Base-by-base conservation (phyloP, 768 basidiomycete genomes). In the Russula griseocarnosa region DNA sequence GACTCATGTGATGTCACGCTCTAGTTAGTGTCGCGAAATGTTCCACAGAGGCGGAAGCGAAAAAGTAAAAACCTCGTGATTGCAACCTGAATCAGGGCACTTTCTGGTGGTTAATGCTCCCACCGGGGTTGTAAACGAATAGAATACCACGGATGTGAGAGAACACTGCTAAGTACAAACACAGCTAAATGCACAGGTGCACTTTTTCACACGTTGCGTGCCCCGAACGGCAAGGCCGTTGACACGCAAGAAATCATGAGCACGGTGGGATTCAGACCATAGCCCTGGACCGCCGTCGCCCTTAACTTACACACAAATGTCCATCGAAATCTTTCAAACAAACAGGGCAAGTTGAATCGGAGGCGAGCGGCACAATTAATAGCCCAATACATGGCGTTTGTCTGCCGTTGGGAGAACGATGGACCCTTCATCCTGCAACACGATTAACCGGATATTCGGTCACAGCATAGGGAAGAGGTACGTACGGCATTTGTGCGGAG, bases 281-380 rank as follows among this genome's bases (percentile, higher is more conserved):
- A 24, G 3, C 5, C 24, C n/a, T 22, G 52, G 30, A 46, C 44
- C 59, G 13, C 50, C 36, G 36, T 55, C 38, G 28, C 49, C 59
- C 49, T 56, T 65, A 65, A 65, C 55, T 65, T 65, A 65, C 3
- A 51, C 30, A 60, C 52, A 56, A 61, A 51, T 34, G 64, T 65
- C 60, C 64, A 57, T 61, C 30, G 20, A 20, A 53, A 28, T 46
- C 55, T 55, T 49, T 57, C 53, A 60, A 36, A 60, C 55, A 52
- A 40, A 56, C 22, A 24, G 30, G n/a, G 36, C 16, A 61, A 47
- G 36, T 56, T 49, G 34, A 57, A 20, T 57, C 60, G 40, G 55
- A 57, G 13, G 64, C 59, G 55, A 61, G 32, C 49, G 49, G 36
- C 30, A 38, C 55, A 36, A 24, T 61, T 44, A 65, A 54, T 51